Evolutionary conservation across 192 early-diverging fungal species (phyloP).

Genomic region (Rhizoclosmatium globosum): DNA sequence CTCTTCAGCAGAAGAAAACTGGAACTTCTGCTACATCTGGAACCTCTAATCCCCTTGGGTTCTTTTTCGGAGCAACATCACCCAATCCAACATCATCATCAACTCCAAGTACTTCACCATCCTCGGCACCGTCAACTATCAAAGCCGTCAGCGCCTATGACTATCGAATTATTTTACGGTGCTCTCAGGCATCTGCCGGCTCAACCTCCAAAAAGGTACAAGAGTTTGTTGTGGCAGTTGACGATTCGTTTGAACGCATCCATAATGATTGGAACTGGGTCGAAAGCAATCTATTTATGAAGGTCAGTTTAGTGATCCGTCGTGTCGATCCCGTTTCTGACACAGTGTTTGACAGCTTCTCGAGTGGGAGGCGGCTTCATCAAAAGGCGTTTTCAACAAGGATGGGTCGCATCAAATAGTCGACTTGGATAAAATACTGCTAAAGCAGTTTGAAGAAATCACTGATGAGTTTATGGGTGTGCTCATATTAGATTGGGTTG

Average conservation of each 20-base stretch:
- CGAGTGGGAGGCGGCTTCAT: slow-evolving; percentile 44
- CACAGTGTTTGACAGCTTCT: slow-evolving; percentile 34
- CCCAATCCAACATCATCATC: background rate
- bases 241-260: slow-evolving; percentile 62
- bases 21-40: slow-evolving; percentile 29
- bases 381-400: slow-evolving; percentile 18
- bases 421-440: slow-evolving; percentile 48
- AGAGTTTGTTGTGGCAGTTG: slow-evolving; percentile 59
- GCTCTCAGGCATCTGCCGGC: slow-evolving; percentile 19
- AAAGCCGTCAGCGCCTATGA: slow-evolving; percentile 53
- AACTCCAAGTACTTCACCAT: background rate
- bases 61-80: background rate
- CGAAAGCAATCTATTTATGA: slow-evolving; percentile 57
- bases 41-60: slow-evolving; percentile 40
- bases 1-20: slow-evolving; percentile 52
- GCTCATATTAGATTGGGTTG: background rate
- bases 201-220: background rate
- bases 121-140: background rate
- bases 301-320: slow-evolving; percentile 37
- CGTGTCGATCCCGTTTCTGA: too few relatives aligned
- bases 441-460: slow-evolving; percentile 66
- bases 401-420: slow-evolving; percentile 16
- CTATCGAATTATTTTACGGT: slow-evolving; percentile 56
- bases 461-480: slow-evolving; percentile 56
- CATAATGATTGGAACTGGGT: slow-evolving; percentile 68